A percentile compares a stretch with the other conserved stretches of the same genome.
These are phyloP conservation scores for Aegilops umbellulata DNA, from an alignment of 176 grass and related monocot genomes.

Conservation along the genomic window DNA sequence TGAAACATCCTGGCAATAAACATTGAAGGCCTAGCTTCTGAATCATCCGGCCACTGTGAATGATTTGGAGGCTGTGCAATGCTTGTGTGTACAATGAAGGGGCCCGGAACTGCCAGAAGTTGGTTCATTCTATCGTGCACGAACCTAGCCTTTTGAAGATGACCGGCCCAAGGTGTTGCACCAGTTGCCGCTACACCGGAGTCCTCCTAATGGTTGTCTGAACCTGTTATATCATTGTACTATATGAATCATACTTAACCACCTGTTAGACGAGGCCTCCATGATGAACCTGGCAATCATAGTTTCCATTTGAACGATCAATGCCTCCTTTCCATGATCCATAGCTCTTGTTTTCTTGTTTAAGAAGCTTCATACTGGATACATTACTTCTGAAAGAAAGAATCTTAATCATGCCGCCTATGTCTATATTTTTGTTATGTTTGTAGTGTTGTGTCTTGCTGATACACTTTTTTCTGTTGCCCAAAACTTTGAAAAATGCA, in stretches of 20 bases:
- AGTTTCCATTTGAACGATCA: not conserved
- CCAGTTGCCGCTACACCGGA: not conserved
- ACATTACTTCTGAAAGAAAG: constrained; percentile 2
- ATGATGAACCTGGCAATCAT: not conserved
- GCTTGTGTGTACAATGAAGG: not conserved
- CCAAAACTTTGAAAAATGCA: constrained; percentile 36
- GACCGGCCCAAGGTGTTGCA: not conserved
- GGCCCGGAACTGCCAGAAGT: not conserved
- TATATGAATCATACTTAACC: not conserved
- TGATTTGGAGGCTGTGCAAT: not conserved
- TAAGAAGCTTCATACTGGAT: not conserved
- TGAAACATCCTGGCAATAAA: not conserved
- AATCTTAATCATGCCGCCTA: not conserved
- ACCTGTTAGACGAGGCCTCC: not conserved
- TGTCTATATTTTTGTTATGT: not conserved
- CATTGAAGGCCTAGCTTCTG: not conserved
- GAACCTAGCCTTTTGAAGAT: not conserved
- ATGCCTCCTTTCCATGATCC: not conserved
- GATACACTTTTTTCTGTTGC: not conserved
- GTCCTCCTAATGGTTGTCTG: not conserved
- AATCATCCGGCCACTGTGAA: not conserved
- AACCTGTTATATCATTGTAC: not conserved
- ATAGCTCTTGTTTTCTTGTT: not conserved
- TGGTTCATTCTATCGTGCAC: not conserved
- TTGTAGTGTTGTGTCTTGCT: constrained; percentile 15